Evolutionary conservation across 352 stramenopile species (phyloP).

Genomic region (Pilasporangium apinafurcum): DNA sequence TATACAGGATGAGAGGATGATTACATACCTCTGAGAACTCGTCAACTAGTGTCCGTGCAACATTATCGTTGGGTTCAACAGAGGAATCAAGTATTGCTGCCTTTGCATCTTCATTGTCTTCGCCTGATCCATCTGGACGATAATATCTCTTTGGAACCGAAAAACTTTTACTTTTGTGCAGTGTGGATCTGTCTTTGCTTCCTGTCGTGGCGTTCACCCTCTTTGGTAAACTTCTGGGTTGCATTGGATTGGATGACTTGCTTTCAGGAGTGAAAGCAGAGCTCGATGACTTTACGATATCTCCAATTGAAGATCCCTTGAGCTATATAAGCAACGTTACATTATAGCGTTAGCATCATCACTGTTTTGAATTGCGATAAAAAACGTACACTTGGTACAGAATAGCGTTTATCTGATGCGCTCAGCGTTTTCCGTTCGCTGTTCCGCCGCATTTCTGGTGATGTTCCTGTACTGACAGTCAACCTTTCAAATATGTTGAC

Average conservation of each 20-base stretch:
- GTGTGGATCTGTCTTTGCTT: too few species aligned
- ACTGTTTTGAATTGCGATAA: slow-evolving; percentile 1
- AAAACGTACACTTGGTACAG: slow-evolving; percentile 26
- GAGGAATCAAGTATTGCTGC: too few species aligned
- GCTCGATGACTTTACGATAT: slow-evolving; percentile 42
- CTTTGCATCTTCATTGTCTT: too few species aligned
- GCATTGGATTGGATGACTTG: slow-evolving; percentile 8
- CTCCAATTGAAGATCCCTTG: slow-evolving; percentile 22
- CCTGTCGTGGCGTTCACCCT: neutral
- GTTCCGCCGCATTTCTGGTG: slow-evolving; percentile 19
- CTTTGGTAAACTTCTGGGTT: slow-evolving; percentile 12
- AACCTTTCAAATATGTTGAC: slow-evolving; percentile 38
- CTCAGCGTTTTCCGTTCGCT: slow-evolving; percentile 13
- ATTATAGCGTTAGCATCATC: neutral
- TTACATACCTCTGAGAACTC: slow-evolving; percentile 12
- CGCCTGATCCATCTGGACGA: too few species aligned
- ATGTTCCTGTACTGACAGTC: slow-evolving; percentile 17
- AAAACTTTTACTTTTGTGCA: neutral
- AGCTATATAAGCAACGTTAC: slow-evolving; percentile 4
- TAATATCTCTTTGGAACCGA: too few species aligned
- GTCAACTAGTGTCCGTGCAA: slow-evolving; percentile 2
- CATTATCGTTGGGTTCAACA: too few species aligned
- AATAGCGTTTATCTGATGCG: slow-evolving; percentile 12
- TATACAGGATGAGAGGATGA: too few species aligned
- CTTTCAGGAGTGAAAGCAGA: slow-evolving; percentile 12